Base-by-base conservation (phyloP, 441 rosid genomes). In the Isatis lusitanica region DNA sequence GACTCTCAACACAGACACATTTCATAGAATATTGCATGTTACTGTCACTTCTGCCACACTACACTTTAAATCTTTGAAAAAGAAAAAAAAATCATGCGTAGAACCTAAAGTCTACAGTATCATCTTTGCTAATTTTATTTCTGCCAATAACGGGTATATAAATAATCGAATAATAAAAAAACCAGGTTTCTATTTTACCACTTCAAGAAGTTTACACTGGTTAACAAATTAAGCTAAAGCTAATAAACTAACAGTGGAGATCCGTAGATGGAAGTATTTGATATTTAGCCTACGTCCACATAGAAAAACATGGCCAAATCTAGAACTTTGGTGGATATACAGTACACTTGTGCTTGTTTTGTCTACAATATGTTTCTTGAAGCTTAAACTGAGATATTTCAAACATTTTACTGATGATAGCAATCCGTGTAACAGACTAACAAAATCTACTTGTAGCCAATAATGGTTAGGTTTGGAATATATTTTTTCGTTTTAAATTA, bases 401-500 rank as follows among this genome's bases (percentile, higher is more conserved):
- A 64, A 56, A 73, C 31, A 26, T 26, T 58, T 7, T 17, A 39
- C 26, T n/a, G 53, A 39, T 28, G 55, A 38, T 48, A 50, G 9
- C 38, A 66, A 13, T 48, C 35, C 26, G 36, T 38, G 35, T 35
- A 66, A 47, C 13, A 58, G 4, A 59, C 9, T 2, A 51, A 3
- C 11, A 42, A 50, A 48, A 50, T 40, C 31, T 38, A 18, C 64
- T 36, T 46, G 70, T 17, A 30, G n/a, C 61, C 44, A 66, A 52
- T 48, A 66, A 13, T 56, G 38, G 38, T 36, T 26, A 62, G 58
- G 44, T 69, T 46, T 28, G 70, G 24, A 62, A 63, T 21, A 53
- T 0, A 10, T 1, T 15, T 17, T 3, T 8, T 6, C n/a, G n/a
- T 12, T 44, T 31, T 17, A 62, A 53, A 44, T 44, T 35, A 16